phyloP scores from a whole-genome alignment of 495 filamentous ascomycete genomes.

The Apodospora peruviana region DNA sequence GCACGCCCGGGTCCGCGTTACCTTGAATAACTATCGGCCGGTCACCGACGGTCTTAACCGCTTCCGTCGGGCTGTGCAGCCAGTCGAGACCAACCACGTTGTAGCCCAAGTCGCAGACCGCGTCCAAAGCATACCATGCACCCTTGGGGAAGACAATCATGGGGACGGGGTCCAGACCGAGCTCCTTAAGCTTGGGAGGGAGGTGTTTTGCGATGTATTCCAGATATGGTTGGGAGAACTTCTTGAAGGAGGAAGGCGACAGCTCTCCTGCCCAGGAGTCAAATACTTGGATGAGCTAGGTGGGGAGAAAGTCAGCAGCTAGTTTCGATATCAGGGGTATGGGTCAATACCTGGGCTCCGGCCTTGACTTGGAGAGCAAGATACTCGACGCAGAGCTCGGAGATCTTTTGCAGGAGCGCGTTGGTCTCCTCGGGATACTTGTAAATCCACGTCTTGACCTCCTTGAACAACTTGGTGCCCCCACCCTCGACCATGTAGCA shows the following conservation, averaged over 20 bases:
- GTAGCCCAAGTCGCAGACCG: conserved; percentile 81
- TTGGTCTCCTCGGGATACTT: conserved; percentile 77
- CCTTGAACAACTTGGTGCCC: conserved; percentile 84
- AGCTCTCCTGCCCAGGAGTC: conserved; percentile 97
- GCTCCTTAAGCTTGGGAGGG: conserved; percentile 62
- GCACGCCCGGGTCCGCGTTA: conserved; percentile 88
- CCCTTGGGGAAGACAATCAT: conserved; percentile 99
- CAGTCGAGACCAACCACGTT: conserved; percentile 92
- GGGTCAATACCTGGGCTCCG: conserved; percentile 62
- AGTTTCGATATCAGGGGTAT: too few relatives aligned
- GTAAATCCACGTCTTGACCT: conserved; percentile 94
- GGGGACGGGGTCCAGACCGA: conserved; percentile 73
- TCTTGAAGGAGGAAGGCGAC: conserved; percentile 72
- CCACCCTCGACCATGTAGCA: conserved; percentile 99
- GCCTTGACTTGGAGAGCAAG: conserved; percentile 86
- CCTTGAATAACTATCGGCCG: conserved; percentile 76
- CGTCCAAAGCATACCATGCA: conserved; percentile 92
- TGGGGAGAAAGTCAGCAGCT: too few relatives aligned
- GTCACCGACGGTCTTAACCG: conserved; percentile 67
- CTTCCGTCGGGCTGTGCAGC: conserved; percentile 84
- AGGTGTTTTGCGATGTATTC: conserved; percentile 73
- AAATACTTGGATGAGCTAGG: conserved; percentile 89
- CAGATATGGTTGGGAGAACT: conserved; percentile 82
- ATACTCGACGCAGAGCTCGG: conserved; percentile 89
- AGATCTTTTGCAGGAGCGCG: conserved; percentile 78